These are phyloP conservation scores for Fusarium zealandicum DNA, from an alignment of 2,329 filamentous ascomycete species.

Conservation along the genomic window DNA sequence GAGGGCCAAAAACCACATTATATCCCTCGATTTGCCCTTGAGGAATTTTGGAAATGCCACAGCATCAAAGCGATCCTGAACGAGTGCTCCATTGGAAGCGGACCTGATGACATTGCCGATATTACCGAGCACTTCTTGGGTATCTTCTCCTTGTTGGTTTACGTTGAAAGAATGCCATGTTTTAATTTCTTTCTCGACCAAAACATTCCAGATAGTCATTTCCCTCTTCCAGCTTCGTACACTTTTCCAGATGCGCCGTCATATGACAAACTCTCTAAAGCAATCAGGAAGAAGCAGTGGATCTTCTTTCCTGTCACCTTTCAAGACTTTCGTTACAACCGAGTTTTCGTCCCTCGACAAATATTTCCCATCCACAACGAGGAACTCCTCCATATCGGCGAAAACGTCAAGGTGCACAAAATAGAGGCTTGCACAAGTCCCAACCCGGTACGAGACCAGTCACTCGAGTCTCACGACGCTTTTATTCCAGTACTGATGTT, in stretches of 20 bases:
- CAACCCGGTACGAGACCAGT: not conserved
- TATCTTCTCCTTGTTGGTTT: constrained; percentile 12
- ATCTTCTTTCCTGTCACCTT: constrained; percentile 8
- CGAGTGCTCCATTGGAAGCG: not conserved
- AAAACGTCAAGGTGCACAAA: not conserved
- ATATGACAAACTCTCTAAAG: not conserved
- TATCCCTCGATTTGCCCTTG: not conserved
- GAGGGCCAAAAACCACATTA: not conserved
- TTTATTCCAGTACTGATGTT: not conserved
- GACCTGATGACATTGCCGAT: no score
- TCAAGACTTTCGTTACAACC: not conserved
- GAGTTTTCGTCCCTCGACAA: not conserved
- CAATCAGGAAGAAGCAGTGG: not conserved
- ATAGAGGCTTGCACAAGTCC: not conserved
- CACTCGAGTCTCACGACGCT: not conserved
- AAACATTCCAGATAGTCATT: not conserved
- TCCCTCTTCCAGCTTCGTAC: not conserved
- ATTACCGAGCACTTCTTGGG: not conserved
- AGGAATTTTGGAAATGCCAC: not conserved
- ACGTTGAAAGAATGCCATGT: not conserved
- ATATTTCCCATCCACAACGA: constrained; percentile 4
- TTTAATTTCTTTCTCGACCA: not conserved
- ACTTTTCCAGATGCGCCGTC: not conserved
- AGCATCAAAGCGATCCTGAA: not conserved
- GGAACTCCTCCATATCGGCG: not conserved